Evolutionary conservation across 2,329 filamentous ascomycete species (phyloP).

Genomic region (Scedosporium minutisporum): DNA sequence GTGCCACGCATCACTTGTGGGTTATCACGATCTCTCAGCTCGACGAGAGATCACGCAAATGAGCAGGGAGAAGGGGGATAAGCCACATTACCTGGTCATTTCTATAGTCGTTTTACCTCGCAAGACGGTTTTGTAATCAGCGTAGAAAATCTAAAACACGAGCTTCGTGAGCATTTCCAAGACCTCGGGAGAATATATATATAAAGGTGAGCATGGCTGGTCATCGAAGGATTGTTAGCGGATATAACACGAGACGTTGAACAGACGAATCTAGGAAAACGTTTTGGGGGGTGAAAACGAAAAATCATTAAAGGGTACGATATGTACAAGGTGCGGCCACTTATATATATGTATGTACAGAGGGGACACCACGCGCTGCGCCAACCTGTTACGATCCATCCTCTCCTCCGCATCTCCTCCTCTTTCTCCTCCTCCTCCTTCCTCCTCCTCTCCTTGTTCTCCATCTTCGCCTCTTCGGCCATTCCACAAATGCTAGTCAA

Average conservation of each 20-base stretch:
- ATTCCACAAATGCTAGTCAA: conserved; percentile 3
- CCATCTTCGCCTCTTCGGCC: background rate
- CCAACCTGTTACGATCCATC: background rate
- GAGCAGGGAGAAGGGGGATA: background rate
- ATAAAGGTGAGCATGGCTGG: background rate
- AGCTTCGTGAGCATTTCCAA: background rate
- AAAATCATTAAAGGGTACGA: conserved; percentile 1
- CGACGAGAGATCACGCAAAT: background rate
- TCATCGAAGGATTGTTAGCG: background rate
- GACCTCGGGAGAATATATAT: background rate
- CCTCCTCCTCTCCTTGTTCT: background rate
- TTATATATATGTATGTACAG: conserved; percentile 3
- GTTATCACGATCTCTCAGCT: background rate
- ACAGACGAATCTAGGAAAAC: background rate
- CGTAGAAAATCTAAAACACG: background rate
- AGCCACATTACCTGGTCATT: conserved; percentile 1
- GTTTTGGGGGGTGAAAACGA: background rate
- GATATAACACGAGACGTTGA: background rate
- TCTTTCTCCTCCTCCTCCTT: background rate
- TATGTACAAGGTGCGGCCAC: background rate
- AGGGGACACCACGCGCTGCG: background rate
- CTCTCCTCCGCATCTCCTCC: background rate
- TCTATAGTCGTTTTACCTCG: background rate
- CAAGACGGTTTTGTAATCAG: background rate
- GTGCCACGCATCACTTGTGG: background rate